These are phyloP conservation scores for Pseudogymnoascus sp. DNA, from an alignment of 2,329 filamentous ascomycete species.

Conservation along the genomic window DNA sequence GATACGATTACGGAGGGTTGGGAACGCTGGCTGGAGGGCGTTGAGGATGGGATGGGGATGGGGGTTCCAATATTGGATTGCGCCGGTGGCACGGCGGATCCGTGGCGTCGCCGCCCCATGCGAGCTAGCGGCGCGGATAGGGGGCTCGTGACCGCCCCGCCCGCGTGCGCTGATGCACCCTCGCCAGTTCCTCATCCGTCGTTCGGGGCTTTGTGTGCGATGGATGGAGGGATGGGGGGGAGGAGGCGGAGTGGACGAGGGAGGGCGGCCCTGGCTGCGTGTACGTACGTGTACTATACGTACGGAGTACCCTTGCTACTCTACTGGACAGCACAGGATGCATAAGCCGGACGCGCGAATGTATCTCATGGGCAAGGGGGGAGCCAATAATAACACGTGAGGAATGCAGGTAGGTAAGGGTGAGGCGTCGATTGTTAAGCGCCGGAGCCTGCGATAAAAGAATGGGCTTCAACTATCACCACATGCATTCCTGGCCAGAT, in stretches of 20 bases:
- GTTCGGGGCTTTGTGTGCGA: background rate
- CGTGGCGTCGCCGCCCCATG: background rate
- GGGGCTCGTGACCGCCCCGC: background rate
- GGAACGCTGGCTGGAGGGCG: background rate
- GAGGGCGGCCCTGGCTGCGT: background rate
- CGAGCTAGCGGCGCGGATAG: background rate
- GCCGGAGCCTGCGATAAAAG: background rate
- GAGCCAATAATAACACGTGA: background rate
- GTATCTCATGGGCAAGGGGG: background rate
- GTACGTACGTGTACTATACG: background rate
- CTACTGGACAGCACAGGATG: background rate
- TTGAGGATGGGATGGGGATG: background rate
- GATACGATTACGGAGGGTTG: background rate
- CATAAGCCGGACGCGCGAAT: background rate
- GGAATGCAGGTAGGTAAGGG: background rate
- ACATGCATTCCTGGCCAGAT: background rate
- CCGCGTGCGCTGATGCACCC: background rate
- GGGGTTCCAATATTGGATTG: background rate
- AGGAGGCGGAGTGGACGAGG: background rate
- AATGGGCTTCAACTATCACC: background rate
- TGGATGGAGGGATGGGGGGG: background rate
- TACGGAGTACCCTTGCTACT: background rate
- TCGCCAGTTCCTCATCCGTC: background rate
- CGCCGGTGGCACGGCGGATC: background rate
- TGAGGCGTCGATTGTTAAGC: background rate